Percentiles rank a stretch among this genome's conserved stretches.
phyloP scores from a whole-genome alignment of 78 protist species.

The Dictyostelium citrinum region DNA sequence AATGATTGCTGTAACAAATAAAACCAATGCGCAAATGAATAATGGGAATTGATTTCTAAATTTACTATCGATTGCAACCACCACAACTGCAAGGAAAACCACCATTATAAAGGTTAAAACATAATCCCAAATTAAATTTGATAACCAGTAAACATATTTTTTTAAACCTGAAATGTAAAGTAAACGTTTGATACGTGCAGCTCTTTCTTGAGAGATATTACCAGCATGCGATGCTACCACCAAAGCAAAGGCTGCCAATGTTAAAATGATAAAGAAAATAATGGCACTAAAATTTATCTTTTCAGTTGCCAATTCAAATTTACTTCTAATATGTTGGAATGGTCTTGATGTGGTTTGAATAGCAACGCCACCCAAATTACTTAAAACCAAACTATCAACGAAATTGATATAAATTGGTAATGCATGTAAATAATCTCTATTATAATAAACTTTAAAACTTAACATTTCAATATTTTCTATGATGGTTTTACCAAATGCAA shows the following conservation, averaged over 20 bases:
- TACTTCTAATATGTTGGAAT: not conserved
- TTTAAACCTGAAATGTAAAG: slow-evolving; percentile 38
- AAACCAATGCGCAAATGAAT: not conserved
- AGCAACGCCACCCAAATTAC: not conserved
- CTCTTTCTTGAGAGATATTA: slow-evolving; percentile 13
- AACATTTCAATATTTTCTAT: not conserved
- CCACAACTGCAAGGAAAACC: not conserved
- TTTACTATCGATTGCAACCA: not conserved
- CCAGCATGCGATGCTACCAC: slow-evolving; percentile 15
- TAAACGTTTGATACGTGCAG: not conserved
- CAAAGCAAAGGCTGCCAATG: not conserved
- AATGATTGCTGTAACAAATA: not conserved
- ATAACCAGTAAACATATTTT: slow-evolving; percentile 30
- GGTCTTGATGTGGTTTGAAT: not conserved
- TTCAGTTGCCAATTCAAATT: not conserved
- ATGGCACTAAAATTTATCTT: not conserved
- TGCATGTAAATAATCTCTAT: slow-evolving; percentile 1
- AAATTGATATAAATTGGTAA: slow-evolving; percentile 33
- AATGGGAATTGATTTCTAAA: slow-evolving; percentile 1
- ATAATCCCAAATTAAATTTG: slow-evolving; percentile 36
- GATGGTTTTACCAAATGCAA: not conserved
- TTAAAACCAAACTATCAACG: not conserved
- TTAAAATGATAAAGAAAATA: not conserved
- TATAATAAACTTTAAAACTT: not conserved
- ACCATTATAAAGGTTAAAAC: not conserved